These are phyloP conservation scores for Allium cepa DNA, from an alignment of 106 monocot species.

Conservation along the genomic window DNA sequence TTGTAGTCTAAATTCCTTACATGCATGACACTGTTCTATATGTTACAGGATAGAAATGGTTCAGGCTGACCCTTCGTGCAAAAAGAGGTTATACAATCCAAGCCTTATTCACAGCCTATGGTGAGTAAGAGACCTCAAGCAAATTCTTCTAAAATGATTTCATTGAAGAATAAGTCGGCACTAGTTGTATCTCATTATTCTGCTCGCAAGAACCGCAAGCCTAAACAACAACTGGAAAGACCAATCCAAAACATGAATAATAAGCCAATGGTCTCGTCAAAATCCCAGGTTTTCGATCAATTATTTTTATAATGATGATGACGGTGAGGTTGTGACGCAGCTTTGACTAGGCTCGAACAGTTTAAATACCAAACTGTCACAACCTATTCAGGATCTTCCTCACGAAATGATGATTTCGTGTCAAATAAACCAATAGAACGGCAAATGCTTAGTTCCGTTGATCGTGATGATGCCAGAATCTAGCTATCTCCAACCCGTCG, in stretches of 20 bases:
- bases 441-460: too few relatives aligned
- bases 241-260: constrained; percentile 14
- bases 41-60: constrained; percentile 13
- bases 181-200: constrained; percentile 24
- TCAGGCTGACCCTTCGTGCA: constrained; percentile 9
- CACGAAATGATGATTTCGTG: too few relatives aligned
- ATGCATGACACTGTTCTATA: too few relatives aligned
- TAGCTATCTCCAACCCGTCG: too few relatives aligned
- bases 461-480: too few relatives aligned
- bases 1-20: too few relatives aligned
- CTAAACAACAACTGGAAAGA: constrained; percentile 19
- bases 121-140: constrained; percentile 26
- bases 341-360: too few relatives aligned
- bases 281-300: constrained; percentile 16
- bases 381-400: too few relatives aligned
- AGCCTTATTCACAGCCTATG: constrained; percentile 24
- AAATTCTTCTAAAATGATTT: constrained; percentile 10
- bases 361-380: too few relatives aligned
- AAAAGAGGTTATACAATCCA: constrained; percentile 16
- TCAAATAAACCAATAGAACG: too few relatives aligned
- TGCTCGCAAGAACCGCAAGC: constrained; percentile 14
- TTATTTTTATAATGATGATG: neutral
- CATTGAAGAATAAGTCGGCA: constrained; percentile 11
- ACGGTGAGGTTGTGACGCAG: too few relatives aligned
- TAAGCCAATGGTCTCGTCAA: constrained; percentile 19